Base-by-base conservation (phyloP, 495 filamentous ascomycete genomes). In the Penicillium mononematosum region DNA sequence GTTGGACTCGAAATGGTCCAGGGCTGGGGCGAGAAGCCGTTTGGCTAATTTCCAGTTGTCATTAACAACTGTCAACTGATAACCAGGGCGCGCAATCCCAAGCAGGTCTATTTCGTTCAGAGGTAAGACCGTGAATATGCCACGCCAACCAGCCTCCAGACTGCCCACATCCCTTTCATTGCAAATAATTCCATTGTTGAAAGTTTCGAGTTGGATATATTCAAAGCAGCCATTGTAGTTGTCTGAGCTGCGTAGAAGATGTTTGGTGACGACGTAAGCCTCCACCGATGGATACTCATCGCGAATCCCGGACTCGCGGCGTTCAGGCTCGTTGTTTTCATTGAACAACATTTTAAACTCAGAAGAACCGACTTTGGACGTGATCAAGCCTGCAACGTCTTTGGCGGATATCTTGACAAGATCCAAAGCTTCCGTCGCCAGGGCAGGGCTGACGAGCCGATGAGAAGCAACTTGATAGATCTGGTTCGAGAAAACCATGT, bases 1-100 rank as follows among this genome's bases (percentile, higher is more conserved):
- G 50, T 85, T 85, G 2, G 73, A 62, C 9, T 80, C 70, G 62
- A 92, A 93, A n/a, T 85, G 59, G 34, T 79, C 68, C 32, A 96
- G 82, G 8, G 88, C 78, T 1, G 85, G 84, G 45, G 71, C 76
- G 17, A 95, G 50, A 31, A 96, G 67, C 29, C 66, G 73, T 62
- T 90, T 88, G 1, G 90, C 81, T 5, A 87, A 62, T 11, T 59
- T 58, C 94, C 94, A 98, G 34, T 91, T 88, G 53, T 93, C 89
- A 38, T 81, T 63, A 0, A 70, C 60, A 3, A 60, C 48, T 19
- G 70, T 69, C 58, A 87, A 82, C 27, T 88, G 82, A 10, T 74
- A 70, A 0, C 86, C 83, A 16, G 80, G 68, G 14, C 80, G 72
- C 25, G 84, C 64, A 45, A 89, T 71, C 2, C 93, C 93, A 59